Evolutionary conservation across 139 green algal genomes (phyloP).

Genomic region (Chlamydomonas sp.): DNA sequence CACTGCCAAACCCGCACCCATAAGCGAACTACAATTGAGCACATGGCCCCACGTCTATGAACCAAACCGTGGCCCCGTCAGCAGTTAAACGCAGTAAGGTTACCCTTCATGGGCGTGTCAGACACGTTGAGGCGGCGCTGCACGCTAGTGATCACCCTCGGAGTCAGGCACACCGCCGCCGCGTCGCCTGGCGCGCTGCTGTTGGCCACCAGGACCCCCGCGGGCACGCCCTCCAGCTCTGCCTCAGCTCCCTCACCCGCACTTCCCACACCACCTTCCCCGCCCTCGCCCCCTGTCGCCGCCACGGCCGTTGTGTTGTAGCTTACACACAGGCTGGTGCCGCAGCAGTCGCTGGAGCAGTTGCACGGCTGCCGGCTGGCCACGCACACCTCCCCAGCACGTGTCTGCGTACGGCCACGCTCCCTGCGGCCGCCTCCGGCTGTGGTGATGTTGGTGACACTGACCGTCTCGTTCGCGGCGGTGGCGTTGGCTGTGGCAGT

Average conservation of each 20-base stretch:
- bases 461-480: too few relatives aligned
- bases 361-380: slow-evolving; percentile 1
- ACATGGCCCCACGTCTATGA: background rate
- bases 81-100: background rate
- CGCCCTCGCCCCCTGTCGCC: too few relatives aligned
- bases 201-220: background rate
- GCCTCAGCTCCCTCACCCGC: too few relatives aligned
- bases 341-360: slow-evolving; percentile 6
- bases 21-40: too few relatives aligned
- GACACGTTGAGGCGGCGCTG: background rate
- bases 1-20: too few relatives aligned
- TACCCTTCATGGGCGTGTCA: background rate
- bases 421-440: too few relatives aligned
- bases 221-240: background rate
- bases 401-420: too few relatives aligned
- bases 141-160: background rate
- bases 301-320: background rate
- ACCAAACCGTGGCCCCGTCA: background rate
- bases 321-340: background rate
- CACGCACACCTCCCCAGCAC: background rate
- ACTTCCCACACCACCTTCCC: background rate
- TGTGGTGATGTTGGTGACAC: too few relatives aligned
- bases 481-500: too few relatives aligned
- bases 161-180: background rate
- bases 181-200: background rate